Evolutionary conservation across 23 red algal species (phyloP).

Genomic region (Gracilariopsis chorda): DNA sequence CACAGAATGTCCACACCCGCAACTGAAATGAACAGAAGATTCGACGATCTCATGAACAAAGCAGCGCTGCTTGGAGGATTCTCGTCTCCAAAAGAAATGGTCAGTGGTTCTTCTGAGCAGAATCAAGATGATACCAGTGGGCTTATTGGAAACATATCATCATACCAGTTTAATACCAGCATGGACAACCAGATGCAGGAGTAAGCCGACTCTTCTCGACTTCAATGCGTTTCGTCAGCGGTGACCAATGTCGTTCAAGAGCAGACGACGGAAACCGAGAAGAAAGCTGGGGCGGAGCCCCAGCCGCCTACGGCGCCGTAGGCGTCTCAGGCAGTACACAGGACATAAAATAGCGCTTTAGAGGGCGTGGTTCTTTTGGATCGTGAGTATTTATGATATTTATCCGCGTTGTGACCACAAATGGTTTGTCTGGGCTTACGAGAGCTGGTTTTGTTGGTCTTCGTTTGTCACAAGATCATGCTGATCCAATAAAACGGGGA

Average conservation of each 20-base stretch:
- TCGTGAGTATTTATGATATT: not conserved
- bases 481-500: not conserved
- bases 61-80: not conserved
- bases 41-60: not conserved
- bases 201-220: not conserved
- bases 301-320: not conserved
- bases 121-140: not conserved
- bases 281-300: not conserved
- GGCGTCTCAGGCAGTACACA: not conserved
- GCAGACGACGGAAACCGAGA: too few relatives aligned
- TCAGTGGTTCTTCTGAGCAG: not conserved
- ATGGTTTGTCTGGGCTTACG: not conserved
- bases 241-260: too few relatives aligned
- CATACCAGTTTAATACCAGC: not conserved
- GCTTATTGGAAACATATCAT: not conserved
- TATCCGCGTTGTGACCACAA: not conserved
- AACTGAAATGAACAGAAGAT: not conserved
- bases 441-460: not conserved
- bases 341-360: not conserved
- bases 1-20: not conserved
- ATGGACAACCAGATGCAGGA: not conserved
- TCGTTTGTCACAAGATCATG: not conserved
- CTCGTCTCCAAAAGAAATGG: not conserved
- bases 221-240: too few relatives aligned
- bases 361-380: not conserved